Evolutionary conservation across 768 basidiomycete species (phyloP).

Genomic region (Hypholoma sublateritium): DNA sequence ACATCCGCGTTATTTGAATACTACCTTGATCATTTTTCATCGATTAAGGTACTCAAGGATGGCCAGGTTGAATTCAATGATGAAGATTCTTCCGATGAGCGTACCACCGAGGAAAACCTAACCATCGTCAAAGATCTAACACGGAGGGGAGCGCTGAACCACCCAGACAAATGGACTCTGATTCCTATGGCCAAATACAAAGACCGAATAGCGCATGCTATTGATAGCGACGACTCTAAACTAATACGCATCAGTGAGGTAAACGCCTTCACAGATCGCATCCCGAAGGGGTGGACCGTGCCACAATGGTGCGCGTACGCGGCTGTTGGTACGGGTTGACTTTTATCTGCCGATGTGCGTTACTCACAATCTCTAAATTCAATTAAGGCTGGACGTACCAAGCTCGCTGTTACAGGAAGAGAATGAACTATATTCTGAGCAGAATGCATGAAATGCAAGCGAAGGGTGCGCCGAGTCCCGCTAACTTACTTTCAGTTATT

Average conservation of each 20-base stretch:
- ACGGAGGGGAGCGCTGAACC: constrained; percentile 2
- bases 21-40: constrained; percentile 21
- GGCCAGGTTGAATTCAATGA: not conserved
- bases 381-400: not conserved
- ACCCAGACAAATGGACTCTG: constrained; percentile 8
- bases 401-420: not conserved
- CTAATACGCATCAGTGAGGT: not conserved
- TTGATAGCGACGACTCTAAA: not conserved
- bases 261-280: not conserved
- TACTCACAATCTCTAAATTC: not conserved
- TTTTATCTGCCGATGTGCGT: not conserved
- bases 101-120: not conserved
- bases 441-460: not conserved
- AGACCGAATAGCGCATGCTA: not conserved
- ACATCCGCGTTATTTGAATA: constrained; percentile 19
- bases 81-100: not conserved
- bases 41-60: not conserved
- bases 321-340: not conserved
- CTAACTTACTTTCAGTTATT: not conserved
- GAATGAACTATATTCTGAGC: not conserved
- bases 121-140: constrained; percentile 1
- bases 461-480: not conserved
- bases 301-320: not conserved
- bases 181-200: not conserved
- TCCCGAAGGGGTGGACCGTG: not conserved